Base-by-base conservation (phyloP, 306 rosid species). In the Quercus aquifolioides region DNA sequence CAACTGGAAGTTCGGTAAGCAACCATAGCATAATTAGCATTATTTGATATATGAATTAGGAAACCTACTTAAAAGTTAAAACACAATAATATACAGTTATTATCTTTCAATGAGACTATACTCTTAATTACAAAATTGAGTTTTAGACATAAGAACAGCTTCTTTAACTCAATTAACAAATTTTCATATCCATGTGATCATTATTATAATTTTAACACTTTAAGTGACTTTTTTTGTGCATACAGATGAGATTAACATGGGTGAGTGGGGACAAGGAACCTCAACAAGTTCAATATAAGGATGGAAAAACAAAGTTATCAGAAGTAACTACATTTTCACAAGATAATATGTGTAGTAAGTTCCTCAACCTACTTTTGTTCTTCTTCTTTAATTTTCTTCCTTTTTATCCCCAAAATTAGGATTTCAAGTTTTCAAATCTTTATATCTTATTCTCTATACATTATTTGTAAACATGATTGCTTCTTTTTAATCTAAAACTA, bases 211-310 rank as follows among this genome's bases (percentile, higher is more conserved):
- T 59, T 59, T 11, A 58, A n/a, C 64, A 8, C 12, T 58, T 19
- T 7, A 57, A 20, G 23, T 64, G 41, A 17, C 6, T 35, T 8
- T 62, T 70, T 62, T 70, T 23, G 2, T 83, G 76, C 82, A 94
- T 84, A 76, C 84, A 94, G 98, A 91, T 92, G 97, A 88, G 86
- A 83, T 59, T 91, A 81, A 91, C 94, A 72, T 94, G 98, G 98
- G 91, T 94, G 57, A 94, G 98, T 84, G 98, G 97, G 46, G 91
- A 90, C 78, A 60, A 74, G 28, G 25, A 82, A 51, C 87, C 95
- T 79, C 98, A 94, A 55, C 84, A 84, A 87, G 82, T 90, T 14
- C 92, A 90, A 70, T 94, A 91, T 78, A 89, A 72, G 18, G 57
- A 70, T 76, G 89, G 98, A 20, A 84, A 78, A 84, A 76, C 80